These are phyloP conservation scores for Rhodamnia rubescens DNA, from an alignment of 345 rosid species.

Conservation along the genomic window DNA sequence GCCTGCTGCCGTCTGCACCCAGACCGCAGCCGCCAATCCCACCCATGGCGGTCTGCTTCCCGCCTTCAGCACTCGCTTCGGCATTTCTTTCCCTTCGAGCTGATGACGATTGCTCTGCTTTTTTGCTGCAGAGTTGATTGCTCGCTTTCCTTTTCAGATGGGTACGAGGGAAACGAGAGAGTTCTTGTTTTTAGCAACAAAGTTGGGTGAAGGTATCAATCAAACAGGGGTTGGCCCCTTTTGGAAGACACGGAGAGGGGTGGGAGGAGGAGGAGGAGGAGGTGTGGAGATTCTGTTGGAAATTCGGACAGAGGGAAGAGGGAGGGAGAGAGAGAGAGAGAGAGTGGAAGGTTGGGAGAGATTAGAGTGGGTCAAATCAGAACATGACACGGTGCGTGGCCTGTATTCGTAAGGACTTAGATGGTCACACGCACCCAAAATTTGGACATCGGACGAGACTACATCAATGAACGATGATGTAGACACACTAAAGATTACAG, in stretches of 20 bases:
- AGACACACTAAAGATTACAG: background rate
- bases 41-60: conserved; percentile 99
- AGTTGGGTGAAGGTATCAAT: background rate
- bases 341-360: background rate
- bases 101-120: background rate
- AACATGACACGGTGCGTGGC: background rate
- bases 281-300: background rate
- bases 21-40: conserved; percentile 83
- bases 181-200: background rate
- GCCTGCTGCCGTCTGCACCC: conserved; percentile 77
- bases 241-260: background rate
- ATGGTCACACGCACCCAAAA: background rate
- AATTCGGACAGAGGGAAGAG: background rate
- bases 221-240: background rate
- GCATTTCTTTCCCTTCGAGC: background rate
- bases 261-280: too few species aligned
- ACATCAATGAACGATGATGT: background rate
- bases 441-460: background rate
- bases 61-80: conserved; percentile 30
- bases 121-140: background rate
- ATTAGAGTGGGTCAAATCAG: background rate
- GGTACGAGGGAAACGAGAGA: background rate
- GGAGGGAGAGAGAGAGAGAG: background rate
- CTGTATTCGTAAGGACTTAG: background rate
- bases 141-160: background rate